phyloP scores from a whole-genome alignment of 2,329 filamentous ascomycete genomes.

The Phyllosticta citribraziliensis region DNA sequence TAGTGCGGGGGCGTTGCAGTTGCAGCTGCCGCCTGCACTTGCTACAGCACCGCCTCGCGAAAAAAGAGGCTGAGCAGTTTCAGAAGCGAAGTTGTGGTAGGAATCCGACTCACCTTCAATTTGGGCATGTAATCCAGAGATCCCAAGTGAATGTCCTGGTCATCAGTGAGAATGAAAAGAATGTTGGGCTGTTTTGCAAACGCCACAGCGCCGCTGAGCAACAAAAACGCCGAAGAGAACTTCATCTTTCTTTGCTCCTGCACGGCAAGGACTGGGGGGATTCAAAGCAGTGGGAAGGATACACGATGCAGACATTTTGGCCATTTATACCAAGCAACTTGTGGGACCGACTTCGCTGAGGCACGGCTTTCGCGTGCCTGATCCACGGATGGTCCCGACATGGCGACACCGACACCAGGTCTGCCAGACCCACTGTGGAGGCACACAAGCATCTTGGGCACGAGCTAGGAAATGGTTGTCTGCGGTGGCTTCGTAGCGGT shows the following conservation, averaged over 20 bases:
- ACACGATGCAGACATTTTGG: neutral
- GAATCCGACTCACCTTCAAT: conserved; percentile 25
- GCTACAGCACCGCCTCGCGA: neutral
- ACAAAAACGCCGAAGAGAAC: neutral
- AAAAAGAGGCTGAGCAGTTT: neutral
- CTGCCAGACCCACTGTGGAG: neutral
- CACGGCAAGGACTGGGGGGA: neutral
- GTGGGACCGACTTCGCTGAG: neutral
- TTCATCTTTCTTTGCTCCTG: neutral
- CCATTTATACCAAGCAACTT: neutral
- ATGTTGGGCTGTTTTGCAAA: conserved; percentile 38
- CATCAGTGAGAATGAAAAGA: conserved; percentile 58
- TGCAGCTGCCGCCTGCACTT: neutral
- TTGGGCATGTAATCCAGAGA: conserved; percentile 53
- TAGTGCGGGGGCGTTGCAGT: neutral
- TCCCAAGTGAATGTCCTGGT: conserved; percentile 54
- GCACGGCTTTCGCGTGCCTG: neutral
- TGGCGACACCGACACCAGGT: neutral
- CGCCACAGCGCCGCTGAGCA: conserved; percentile 6
- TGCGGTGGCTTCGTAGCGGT: neutral
- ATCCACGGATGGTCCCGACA: neutral
- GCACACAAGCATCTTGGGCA: neutral
- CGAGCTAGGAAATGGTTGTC: neutral
- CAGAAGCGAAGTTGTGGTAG: neutral
- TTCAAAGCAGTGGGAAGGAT: neutral